Evolutionary conservation across 78 protist genomes (phyloP).

Genomic region (Diacronema lutheri): DNA sequence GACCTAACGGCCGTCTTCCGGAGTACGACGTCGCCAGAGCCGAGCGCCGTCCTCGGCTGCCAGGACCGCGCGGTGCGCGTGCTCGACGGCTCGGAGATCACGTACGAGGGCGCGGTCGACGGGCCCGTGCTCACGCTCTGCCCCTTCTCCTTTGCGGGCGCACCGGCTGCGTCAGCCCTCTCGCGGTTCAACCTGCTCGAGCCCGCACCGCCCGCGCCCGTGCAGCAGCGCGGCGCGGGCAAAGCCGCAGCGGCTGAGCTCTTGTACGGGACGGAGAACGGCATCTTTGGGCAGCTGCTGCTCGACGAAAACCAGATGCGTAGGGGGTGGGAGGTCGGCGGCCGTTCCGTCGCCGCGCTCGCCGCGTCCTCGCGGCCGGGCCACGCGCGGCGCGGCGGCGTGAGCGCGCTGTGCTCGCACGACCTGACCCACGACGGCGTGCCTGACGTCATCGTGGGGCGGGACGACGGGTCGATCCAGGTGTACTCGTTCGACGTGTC

Average conservation of each 20-base stretch:
- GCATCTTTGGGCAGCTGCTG: constrained; percentile 15
- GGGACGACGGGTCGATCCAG: constrained; percentile 37
- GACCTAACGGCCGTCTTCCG: background rate
- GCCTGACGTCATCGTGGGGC: constrained; percentile 21
- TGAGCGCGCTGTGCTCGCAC: background rate
- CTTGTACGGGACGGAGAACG: constrained; percentile 34
- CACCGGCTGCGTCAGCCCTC: no score
- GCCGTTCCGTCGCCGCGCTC: no score
- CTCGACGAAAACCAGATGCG: background rate
- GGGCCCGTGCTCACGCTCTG: background rate
- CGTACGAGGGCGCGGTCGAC: background rate
- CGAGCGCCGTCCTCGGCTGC: constrained; percentile 16
- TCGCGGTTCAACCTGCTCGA: background rate
- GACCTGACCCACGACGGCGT: constrained; percentile 39
- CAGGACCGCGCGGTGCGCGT: constrained; percentile 38
- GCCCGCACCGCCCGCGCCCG: background rate
- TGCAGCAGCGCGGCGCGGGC: background rate
- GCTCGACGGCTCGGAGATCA: background rate
- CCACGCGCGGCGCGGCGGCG: constrained; percentile 11
- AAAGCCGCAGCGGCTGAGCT: background rate
- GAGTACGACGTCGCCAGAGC: background rate
- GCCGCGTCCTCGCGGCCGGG: no score
- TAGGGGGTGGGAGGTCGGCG: background rate
- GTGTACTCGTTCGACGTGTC: constrained; percentile 15
- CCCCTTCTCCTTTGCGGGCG: background rate